These are phyloP conservation scores for Gossypium rotundifolium DNA, from an alignment of 345 rosid species.

Conservation along the genomic window DNA sequence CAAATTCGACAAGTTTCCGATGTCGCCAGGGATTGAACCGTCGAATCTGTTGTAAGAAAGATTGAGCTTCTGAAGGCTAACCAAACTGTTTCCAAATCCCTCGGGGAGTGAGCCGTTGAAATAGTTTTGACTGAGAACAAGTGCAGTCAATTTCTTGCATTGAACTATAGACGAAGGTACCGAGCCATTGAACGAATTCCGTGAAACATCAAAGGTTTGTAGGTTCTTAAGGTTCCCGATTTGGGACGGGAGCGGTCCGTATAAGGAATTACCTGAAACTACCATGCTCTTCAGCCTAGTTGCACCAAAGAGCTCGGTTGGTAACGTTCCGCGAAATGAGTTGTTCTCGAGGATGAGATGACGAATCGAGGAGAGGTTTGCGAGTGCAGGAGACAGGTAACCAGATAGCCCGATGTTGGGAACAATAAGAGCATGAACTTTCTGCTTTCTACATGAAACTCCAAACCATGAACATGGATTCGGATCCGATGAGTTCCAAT, in stretches of 20 bases:
- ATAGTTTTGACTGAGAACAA: constrained; percentile 53
- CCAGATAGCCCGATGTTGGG: constrained; percentile 52
- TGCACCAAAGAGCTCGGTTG: constrained; percentile 43
- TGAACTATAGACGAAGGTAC: constrained; percentile 40
- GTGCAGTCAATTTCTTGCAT: constrained; percentile 47
- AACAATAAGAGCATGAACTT: constrained; percentile 47
- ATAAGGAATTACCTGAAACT: constrained; percentile 61
- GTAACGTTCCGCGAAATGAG: constrained; percentile 54
- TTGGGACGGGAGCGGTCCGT: constrained; percentile 62
- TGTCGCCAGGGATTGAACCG: constrained; percentile 51
- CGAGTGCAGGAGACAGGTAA: constrained; percentile 47
- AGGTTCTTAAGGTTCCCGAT: constrained; percentile 49
- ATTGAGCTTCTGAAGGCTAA: constrained; percentile 41
- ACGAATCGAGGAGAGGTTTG: constrained; percentile 51
- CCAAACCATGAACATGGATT: constrained; percentile 78
- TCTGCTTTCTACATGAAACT: constrained; percentile 42
- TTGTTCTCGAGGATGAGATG: constrained; percentile 60
- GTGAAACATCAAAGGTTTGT: constrained; percentile 50
- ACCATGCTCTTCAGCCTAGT: constrained; percentile 60
- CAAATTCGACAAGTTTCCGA: constrained; percentile 53
- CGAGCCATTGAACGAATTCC: constrained; percentile 48
- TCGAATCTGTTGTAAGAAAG: constrained; percentile 56
- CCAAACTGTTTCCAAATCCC: constrained; percentile 33
- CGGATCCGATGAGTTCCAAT: constrained; percentile 55
- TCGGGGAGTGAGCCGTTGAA: constrained; percentile 55